These are phyloP conservation scores for Hypoxylon sp. DNA, from an alignment of 2,329 filamentous ascomycete species.

Conservation along the genomic window DNA sequence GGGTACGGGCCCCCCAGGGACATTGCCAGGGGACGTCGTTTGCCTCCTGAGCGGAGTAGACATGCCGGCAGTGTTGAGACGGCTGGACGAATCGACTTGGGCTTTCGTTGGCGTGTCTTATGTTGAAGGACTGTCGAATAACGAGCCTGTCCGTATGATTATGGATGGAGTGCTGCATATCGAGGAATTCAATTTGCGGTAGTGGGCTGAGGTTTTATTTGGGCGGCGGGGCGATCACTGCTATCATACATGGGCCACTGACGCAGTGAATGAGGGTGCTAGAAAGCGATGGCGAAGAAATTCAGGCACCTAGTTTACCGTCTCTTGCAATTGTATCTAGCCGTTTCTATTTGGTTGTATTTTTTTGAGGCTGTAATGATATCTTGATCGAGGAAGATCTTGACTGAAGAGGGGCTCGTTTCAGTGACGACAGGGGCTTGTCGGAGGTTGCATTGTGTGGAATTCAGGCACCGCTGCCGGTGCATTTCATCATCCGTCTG, in stretches of 20 bases:
- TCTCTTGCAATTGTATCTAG: neutral
- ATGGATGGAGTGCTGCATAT: no score
- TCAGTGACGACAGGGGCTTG: conserved; percentile 20
- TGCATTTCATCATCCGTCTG: neutral
- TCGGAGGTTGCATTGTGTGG: conserved; percentile 14
- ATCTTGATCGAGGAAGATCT: neutral
- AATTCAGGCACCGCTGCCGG: conserved; percentile 5
- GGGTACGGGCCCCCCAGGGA: no score
- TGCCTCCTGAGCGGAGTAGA: neutral
- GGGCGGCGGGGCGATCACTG: neutral
- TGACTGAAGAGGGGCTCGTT: conserved; percentile 14
- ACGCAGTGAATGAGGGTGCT: neutral
- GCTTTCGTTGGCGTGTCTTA: neutral
- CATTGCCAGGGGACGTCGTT: neutral
- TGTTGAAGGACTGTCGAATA: neutral
- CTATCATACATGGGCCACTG: neutral
- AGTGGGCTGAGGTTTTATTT: neutral
- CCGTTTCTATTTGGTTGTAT: neutral
- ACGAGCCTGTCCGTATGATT: no score
- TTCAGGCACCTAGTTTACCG: neutral
- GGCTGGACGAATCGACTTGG: neutral
- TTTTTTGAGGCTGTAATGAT: conserved; percentile 8
- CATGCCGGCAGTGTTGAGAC: neutral
- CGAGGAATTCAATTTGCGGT: no score
- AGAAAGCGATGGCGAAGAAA: neutral